Evolutionary conservation across 176 grass and related monocot genomes (phyloP), one percentile per base, ranked within the genome.

Genomic region (Carex myosuroides): DNA sequence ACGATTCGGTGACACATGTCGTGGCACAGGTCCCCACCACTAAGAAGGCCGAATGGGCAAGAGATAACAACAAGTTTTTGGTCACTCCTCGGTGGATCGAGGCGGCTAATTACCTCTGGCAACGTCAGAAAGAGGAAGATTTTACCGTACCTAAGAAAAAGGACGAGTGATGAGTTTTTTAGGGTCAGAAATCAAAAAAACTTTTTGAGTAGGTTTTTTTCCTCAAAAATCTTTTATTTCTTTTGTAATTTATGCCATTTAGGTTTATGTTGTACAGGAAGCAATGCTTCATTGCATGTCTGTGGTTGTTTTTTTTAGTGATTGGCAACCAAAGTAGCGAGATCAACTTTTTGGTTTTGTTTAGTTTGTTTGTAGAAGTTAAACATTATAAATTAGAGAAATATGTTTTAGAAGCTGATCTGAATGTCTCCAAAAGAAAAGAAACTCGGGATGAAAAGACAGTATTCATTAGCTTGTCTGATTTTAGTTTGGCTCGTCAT

Each of bases 41-140:
- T 44, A 65, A 75, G 46, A 75, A 75, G 42, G 71, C 71, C 8
- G 71, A 75, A 54, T 75, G 71, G 71, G 71, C 46, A 54, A 75
- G 71, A 75, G 71, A 75, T 2, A 75, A 75, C 75, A 56, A 90
- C 42, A 98, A 95, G 82, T 98, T 90, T 64, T 86, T 95, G 83
- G 88, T 98, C 18, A 75, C 71, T 2, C 71, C 71, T 6, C 71
- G 71, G 5, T 75, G 71, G 71, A 54, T 75, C 29, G 88, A 94
- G 81, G 91, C 92, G 1, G 87, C 89, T 12, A 91, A 87, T 42
- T 94, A 87, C 70, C 82, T 89, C 6, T 94, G 95, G 95, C 39
- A 46, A 71, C 68, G 68, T 1, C 68, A 71, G 5, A 71, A 71
- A n/a, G 68, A 71, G 39, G 68, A 71, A 35, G 68, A 71, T 46